phyloP scores from a whole-genome alignment of 2,329 filamentous ascomycete genomes.

The Diaporthe humulicola region DNA sequence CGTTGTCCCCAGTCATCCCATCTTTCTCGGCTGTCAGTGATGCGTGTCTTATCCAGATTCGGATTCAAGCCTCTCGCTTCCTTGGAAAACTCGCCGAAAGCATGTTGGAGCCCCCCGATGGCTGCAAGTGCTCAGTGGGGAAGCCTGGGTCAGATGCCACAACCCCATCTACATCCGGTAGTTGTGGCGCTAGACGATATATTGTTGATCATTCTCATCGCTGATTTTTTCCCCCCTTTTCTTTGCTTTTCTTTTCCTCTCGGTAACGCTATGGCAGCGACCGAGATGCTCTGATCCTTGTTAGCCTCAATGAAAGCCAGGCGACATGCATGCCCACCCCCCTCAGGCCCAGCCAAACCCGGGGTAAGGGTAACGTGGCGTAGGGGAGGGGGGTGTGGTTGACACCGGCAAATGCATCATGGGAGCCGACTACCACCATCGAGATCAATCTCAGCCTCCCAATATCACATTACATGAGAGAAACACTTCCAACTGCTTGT shows the following conservation, averaged over 20 bases:
- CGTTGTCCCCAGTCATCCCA: not conserved
- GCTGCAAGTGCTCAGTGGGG: not conserved
- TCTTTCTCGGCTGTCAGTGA: not conserved
- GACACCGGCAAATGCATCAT: not conserved
- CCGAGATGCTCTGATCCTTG: not conserved
- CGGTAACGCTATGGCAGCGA: not conserved
- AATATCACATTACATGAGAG: slow-evolving; percentile 23
- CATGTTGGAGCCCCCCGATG: not conserved
- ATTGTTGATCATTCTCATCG: not conserved
- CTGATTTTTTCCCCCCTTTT: not conserved
- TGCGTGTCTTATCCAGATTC: not conserved
- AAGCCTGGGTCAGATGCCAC: not conserved
- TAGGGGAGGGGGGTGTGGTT: not conserved
- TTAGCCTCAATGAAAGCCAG: not conserved
- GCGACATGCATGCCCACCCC: not conserved
- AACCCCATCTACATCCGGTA: not conserved
- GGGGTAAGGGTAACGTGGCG: not conserved
- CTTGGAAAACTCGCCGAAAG: not conserved
- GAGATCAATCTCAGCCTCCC: not conserved
- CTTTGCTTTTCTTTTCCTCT: not conserved
- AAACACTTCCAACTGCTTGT: not conserved
- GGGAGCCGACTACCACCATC: not conserved
- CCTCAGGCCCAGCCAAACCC: no score
- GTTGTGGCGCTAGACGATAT: not conserved
- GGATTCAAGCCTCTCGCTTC: not conserved